phyloP scores from a whole-genome alignment of 345 rosid species.

The Carallia brachiata region DNA sequence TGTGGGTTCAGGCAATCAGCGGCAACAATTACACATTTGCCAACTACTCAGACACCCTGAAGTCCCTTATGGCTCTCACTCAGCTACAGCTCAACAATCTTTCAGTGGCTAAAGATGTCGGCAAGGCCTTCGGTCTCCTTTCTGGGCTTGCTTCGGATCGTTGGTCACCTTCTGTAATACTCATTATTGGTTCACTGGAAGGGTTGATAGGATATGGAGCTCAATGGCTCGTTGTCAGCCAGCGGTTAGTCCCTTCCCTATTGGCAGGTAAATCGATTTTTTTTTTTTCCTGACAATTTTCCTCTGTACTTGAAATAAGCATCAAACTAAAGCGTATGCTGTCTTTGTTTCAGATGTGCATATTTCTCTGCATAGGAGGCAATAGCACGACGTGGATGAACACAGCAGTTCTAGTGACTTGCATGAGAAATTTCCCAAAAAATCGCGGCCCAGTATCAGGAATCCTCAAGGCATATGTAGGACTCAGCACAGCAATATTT shows the following conservation, averaged over 20 bases:
- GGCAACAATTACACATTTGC: conserved; percentile 72
- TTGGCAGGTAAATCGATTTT: conserved; percentile 47
- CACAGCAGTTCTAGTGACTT: conserved; percentile 65
- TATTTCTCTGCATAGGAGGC: conserved; percentile 58
- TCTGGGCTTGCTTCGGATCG: conserved; percentile 56
- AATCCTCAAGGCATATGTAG: conserved; percentile 60
- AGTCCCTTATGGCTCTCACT: conserved; percentile 53
- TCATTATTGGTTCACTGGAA: conserved; percentile 46
- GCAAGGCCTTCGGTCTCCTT: conserved; percentile 64
- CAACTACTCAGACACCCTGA: conserved; percentile 56
- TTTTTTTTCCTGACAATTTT: too few relatives aligned
- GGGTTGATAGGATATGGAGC: conserved; percentile 61
- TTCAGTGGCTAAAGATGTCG: conserved; percentile 61
- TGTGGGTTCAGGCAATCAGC: conserved; percentile 59
- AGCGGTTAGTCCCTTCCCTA: conserved; percentile 45
- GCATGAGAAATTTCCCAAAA: conserved; percentile 55
- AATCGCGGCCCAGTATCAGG: conserved; percentile 64
- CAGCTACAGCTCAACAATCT: conserved; percentile 55
- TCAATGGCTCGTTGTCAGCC: conserved; percentile 71
- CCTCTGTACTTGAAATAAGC: neutral
- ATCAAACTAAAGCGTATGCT: neutral
- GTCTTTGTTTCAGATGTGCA: conserved; percentile 48
- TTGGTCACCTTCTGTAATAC: conserved; percentile 40
- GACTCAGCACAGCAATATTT: conserved; percentile 62
- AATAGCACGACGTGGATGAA: conserved; percentile 74